Evolutionary conservation across 331 rosid species (phyloP), one percentile per base, ranked within the genome.

Genomic region (Malus hybrid): DNA sequence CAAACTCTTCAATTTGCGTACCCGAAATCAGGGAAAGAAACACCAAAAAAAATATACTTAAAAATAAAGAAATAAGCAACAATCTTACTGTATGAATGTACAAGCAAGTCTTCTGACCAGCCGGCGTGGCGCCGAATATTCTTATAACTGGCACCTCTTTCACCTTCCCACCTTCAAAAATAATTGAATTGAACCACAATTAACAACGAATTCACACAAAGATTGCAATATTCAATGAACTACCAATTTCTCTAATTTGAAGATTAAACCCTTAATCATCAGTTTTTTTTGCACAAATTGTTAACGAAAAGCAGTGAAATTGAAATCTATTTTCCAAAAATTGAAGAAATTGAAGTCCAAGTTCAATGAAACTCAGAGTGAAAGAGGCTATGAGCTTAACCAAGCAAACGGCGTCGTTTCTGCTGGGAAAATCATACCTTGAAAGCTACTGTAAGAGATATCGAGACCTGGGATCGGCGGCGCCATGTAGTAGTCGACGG

Each of bases 31-130:
- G 16, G 8, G 24, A 29, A 73, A 2, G 39, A 69, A 24, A 4
- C 55, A 6, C 11, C 6, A 11, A 68, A 61, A 20, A 12, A 1
- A 46, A 4, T 46, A 46, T 28, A 55, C 6, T 29, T 13, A 9
- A 4, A 8, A 60, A 68, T 28, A 14, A 39, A 61, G 22, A 55
- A 63, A 0, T 7, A 24, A 73, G 57, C 56, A 71, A 42, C 5
- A 34, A 77, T 62, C 88, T 87, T 86, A 94, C 99, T 84, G 85
- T 76, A 68, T 94, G 97, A n/a, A 94, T 20, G 76, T 94, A 97
- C 88, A 92, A 78, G 77, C 97, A 94, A 79, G 99, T 88, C 71
- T 90, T 94, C 92, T 94, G 99, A 74, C 97, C 97, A 46, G 92
- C 88, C 4, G 96, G 95, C 29, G 99, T 92, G 44, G 99, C 87